Percentiles rank a stretch among this genome's conserved stretches.
phyloP scores from a whole-genome alignment of 805 yeast species.

The Saturnispora mendoncae region DNA sequence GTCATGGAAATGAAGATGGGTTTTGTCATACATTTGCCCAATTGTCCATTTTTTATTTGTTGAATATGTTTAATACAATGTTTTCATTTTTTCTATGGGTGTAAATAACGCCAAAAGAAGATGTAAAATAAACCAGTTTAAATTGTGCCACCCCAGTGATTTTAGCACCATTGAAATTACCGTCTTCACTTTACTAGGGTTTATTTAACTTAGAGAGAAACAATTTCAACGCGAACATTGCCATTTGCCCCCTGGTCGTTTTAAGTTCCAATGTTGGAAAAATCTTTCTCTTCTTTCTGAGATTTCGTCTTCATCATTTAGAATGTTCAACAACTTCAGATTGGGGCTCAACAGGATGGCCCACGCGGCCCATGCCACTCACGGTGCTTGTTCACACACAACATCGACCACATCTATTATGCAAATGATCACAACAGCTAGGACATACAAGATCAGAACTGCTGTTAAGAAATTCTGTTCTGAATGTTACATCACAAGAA shows the following conservation, averaged over 20 bases:
- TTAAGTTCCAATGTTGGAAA: not conserved
- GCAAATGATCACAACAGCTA: constrained; percentile 22
- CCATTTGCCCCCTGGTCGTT: not conserved
- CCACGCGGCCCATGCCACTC: constrained; percentile 10
- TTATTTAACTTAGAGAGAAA: not conserved
- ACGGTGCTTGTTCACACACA: constrained; percentile 8
- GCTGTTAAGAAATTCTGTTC: constrained; percentile 90
- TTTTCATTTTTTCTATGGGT: constrained; percentile 1
- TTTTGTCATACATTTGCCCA: constrained; percentile 12
- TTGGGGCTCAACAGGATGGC: constrained; percentile 20
- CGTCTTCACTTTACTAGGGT: not conserved
- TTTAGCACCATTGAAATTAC: not conserved
- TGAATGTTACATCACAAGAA: constrained; percentile 85
- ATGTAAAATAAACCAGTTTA: not conserved
- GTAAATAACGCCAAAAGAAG: not conserved
- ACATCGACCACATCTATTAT: constrained; percentile 10
- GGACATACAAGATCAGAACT: constrained; percentile 87
- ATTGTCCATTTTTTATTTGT: constrained; percentile 10
- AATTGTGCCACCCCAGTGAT: not conserved
- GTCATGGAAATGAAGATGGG: no score
- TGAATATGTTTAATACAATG: not conserved
- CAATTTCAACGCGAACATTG: not conserved
- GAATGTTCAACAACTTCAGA: constrained; percentile 23
- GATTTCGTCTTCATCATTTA: constrained; percentile 6
- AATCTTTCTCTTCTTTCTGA: not conserved